Conservation (phyloP, 768 basidiomycete genomes). For the Lentinula boryana region DNA sequence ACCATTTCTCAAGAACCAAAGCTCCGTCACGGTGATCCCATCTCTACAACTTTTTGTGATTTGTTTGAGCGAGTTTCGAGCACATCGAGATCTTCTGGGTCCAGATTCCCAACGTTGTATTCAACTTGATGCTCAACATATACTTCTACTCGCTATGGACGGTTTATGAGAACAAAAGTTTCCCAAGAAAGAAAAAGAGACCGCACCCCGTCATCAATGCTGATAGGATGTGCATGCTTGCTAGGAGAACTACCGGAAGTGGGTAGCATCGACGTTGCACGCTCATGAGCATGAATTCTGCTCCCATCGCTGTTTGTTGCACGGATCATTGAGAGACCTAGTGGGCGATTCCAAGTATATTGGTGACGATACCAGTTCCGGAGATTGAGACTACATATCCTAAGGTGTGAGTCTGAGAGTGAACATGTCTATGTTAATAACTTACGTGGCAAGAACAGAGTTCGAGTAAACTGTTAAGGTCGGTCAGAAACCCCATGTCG, state of each 20-base stretch:
- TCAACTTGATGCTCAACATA: neutral
- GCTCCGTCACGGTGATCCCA: neutral
- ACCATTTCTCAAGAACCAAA: neutral
- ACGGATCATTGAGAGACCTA: constrained; percentile 6
- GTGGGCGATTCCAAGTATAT: constrained; percentile 6
- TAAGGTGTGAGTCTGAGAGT: neutral
- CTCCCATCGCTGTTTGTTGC: neutral
- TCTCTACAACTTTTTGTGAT: neutral
- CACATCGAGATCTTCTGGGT: neutral
- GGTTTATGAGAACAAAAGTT: neutral
- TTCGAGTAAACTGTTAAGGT: constrained; percentile 7
- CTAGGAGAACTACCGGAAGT: neutral
- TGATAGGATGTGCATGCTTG: neutral
- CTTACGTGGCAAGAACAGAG: constrained; percentile 11
- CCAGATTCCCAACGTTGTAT: neutral
- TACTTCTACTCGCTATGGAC: neutral
- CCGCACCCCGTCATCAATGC: neutral
- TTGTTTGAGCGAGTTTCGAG: neutral
- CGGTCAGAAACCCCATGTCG: no score
- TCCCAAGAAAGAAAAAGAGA: neutral
- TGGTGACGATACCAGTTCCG: constrained; percentile 13
- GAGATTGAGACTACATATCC: constrained; percentile 5
- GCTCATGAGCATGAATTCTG: neutral
- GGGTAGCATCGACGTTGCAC: neutral
- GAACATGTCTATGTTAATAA: neutral